Base-by-base conservation (phyloP, 352 stramenopile species). In the Peronospora destructor region DNA sequence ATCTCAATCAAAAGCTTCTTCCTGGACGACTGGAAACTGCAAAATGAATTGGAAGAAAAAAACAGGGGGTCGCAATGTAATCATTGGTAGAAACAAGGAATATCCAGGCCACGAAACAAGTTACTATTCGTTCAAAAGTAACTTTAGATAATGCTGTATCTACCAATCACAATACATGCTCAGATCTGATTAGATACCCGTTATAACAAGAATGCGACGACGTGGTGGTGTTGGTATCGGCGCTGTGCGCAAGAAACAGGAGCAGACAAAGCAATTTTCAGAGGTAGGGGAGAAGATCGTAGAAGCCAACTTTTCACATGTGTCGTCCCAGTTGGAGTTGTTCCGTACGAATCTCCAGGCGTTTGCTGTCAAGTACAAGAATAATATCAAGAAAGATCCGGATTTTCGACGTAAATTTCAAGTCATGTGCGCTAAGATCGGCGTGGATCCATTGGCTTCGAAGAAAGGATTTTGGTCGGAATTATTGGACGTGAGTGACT, bases 391-490 rank as follows among this genome's bases (percentile, higher is more conserved):
- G 64, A 90, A 91, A 46, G 93, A 98, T 66, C 87, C 93, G 0
- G 84, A 94, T 34, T 97, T 98, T 62, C 85, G 92, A 14, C 81
- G 85, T 56, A 87, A 93, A 49, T 98, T 98, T 61, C 86, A 97
- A 57, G 78, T 79, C 52, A 98, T 98, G 95, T 98, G 94, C 68
- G 72, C 72, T 38, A 96, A 93, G 48, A 95, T 98, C 49, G 95
- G 95, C 14, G 93, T 99, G 8, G 97, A 99, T 68, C 96, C 96
- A 2, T 72, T 99, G 6, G 87, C 91, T 1, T 97, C 91, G 3
- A 96, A 97, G 66, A 99, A 99, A 59, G 92, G 90, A 2, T 99
- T 99, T 59, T 99, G 96, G 97, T 95, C 84, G 11, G 85, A 96
- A 62, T 59, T 98, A 14, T 77, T 99, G 9, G 96, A 97, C 17